Percentiles rank a stretch among this genome's conserved stretches.
Conservation (phyloP, 768 basidiomycete genomes). For the Lanmaoa pseudosensibilis region DNA sequence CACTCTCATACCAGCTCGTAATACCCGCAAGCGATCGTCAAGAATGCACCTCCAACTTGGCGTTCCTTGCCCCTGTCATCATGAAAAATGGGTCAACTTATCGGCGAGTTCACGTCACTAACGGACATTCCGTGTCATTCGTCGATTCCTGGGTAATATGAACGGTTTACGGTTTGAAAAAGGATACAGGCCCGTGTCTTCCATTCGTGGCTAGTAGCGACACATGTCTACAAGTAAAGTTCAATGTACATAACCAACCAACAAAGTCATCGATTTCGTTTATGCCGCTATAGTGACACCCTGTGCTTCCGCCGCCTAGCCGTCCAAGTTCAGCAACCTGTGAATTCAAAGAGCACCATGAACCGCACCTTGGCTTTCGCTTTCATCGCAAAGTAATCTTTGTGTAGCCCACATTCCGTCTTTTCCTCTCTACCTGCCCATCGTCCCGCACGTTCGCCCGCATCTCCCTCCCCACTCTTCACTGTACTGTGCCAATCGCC, state of each 20-base stretch:
- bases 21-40: neutral
- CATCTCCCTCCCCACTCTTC: slow-evolving; percentile 64
- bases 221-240: no score
- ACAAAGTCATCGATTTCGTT: neutral
- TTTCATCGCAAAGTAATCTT: slow-evolving; percentile 83
- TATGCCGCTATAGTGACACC: neutral
- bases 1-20: neutral
- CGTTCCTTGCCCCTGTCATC: neutral
- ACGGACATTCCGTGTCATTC: neutral
- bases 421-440: slow-evolving; percentile 87
- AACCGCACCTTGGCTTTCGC: slow-evolving; percentile 44
- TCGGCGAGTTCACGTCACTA: neutral
- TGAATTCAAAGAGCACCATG: neutral
- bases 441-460: slow-evolving; percentile 80
- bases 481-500: slow-evolving; percentile 97
- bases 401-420: slow-evolving; percentile 95
- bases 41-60: neutral
- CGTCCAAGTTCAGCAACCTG: neutral
- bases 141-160: neutral
- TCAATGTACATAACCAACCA: no score
- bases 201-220: neutral
- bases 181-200: no score
- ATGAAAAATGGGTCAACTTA: neutral
- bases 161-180: neutral
- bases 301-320: neutral